These are phyloP conservation scores for Eutrema japonicum DNA, from an alignment of 345 rosid species.

Conservation along the genomic window DNA sequence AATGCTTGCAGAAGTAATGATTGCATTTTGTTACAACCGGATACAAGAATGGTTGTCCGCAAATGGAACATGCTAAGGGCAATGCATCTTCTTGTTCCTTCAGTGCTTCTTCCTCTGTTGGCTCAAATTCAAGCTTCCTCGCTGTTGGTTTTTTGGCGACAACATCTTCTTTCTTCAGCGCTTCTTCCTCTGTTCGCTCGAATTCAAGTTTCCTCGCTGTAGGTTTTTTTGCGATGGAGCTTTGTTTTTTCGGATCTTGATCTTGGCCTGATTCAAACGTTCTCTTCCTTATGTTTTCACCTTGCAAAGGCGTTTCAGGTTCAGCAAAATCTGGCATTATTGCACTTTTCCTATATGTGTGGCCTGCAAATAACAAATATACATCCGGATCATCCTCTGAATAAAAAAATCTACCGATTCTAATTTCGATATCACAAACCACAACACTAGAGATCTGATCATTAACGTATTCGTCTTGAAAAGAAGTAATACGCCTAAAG, in stretches of 20 bases:
- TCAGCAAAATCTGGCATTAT: constrained; percentile 50
- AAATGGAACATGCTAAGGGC: constrained; percentile 74
- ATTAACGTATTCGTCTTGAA: no score
- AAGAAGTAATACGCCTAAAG: neutral
- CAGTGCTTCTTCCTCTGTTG: constrained; percentile 52
- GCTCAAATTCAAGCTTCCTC: constrained; percentile 65
- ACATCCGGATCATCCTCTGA: no score
- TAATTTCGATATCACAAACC: no score
- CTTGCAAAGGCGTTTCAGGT: constrained; percentile 34
- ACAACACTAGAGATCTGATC: no score
- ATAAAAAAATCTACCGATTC: no score
- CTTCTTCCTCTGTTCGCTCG: constrained; percentile 60
- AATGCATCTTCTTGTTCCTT: constrained; percentile 57
- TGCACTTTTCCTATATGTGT: neutral
- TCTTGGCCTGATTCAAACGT: constrained; percentile 21
- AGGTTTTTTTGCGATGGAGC: constrained; percentile 19
- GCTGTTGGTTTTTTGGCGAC: neutral
- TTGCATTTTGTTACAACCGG: constrained; percentile 73
- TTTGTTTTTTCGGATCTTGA: constrained; percentile 46
- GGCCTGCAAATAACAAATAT: neutral
- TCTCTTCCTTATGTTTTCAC: constrained; percentile 60
- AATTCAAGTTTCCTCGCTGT: constrained; percentile 57
- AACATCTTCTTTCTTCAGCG: no score
- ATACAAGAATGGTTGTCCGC: constrained; percentile 65
- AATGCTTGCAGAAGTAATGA: constrained; percentile 75